Percentiles rank a stretch among this genome's conserved stretches.
Conservation (phyloP, 2,329 filamentous ascomycete species). For the Alternaria brassicicola region DNA sequence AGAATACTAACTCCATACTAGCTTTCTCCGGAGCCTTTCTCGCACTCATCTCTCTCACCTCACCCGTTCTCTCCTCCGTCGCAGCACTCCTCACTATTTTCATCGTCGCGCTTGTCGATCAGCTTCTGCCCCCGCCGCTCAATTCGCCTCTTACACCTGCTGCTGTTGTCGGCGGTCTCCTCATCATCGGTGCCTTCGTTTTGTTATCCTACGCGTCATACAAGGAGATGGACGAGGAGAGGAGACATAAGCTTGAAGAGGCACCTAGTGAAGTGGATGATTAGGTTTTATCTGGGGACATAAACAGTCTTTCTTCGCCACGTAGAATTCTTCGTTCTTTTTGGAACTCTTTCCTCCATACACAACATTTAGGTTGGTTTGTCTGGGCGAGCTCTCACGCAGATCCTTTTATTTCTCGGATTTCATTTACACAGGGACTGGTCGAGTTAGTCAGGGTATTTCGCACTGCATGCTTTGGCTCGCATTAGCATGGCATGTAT, state of each 20-base stretch:
- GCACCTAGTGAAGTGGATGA: slow-evolving; percentile 54
- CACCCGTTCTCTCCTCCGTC: slow-evolving; percentile 88
- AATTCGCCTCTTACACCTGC: slow-evolving; percentile 76
- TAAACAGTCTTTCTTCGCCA: background rate
- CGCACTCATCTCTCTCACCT: slow-evolving; percentile 89
- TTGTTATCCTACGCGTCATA: slow-evolving; percentile 91
- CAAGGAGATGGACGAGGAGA: slow-evolving; percentile 87
- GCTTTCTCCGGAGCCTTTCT: slow-evolving; percentile 91
- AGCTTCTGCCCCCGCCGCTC: slow-evolving; percentile 71
- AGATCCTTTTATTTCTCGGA: background rate
- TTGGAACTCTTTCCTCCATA: background rate
- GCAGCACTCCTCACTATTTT: slow-evolving; percentile 96
- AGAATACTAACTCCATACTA: slow-evolving; percentile 27
- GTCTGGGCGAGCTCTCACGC: background rate
- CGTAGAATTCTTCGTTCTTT: background rate
- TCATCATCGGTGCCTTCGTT: slow-evolving; percentile 89
- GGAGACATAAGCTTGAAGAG: slow-evolving; percentile 61
- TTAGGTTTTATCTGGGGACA: slow-evolving; percentile 13
- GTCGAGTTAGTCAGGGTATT: background rate
- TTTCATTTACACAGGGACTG: background rate
- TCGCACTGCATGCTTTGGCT: background rate
- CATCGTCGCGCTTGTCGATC: slow-evolving; percentile 90
- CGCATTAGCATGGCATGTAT: background rate
- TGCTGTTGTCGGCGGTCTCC: slow-evolving; percentile 77
- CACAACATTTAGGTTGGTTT: background rate